Conservation (phyloP, 805 yeast species). For the Ogataea philodendri region DNA sequence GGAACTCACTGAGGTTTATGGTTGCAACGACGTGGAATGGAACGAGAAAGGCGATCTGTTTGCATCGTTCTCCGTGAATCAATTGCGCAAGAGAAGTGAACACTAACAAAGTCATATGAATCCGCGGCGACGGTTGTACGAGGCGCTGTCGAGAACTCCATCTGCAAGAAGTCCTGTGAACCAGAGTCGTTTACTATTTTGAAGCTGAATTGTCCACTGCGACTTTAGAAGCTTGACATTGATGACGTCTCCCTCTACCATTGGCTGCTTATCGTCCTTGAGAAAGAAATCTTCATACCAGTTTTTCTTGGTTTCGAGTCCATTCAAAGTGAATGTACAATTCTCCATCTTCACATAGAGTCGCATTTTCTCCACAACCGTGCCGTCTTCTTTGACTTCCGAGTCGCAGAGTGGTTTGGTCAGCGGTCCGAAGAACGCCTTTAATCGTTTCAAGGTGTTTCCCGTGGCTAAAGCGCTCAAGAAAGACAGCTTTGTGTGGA, state of each 20-base stretch:
- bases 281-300: conserved; percentile 28
- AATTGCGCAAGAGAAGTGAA: conserved; percentile 64
- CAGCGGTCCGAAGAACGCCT: conserved; percentile 19
- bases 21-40: conserved; percentile 35
- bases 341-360: conserved; percentile 20
- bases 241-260: conserved; percentile 37
- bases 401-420: conserved; percentile 30
- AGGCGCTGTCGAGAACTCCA: conserved; percentile 29
- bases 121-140: conserved; percentile 24
- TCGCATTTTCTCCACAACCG: conserved; percentile 20
- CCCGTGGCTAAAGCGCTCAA: conserved; percentile 25
- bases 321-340: conserved; percentile 28
- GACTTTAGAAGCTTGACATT: conserved; percentile 42
- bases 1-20: conserved; percentile 33
- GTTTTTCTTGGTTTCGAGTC: conserved; percentile 27
- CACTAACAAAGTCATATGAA: conserved; percentile 44
- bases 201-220: conserved; percentile 39
- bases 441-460: conserved; percentile 27
- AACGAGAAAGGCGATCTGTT: conserved; percentile 39
- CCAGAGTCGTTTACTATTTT: conserved; percentile 24
- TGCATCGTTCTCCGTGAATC: conserved; percentile 53
- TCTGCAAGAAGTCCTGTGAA: conserved; percentile 27
- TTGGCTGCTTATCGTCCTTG: conserved; percentile 1
- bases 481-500: conserved; percentile 33
- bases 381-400: conserved; percentile 5